Conservation (phyloP, 2,329 filamentous ascomycete genomes). For the Fusarium sp. region DNA sequence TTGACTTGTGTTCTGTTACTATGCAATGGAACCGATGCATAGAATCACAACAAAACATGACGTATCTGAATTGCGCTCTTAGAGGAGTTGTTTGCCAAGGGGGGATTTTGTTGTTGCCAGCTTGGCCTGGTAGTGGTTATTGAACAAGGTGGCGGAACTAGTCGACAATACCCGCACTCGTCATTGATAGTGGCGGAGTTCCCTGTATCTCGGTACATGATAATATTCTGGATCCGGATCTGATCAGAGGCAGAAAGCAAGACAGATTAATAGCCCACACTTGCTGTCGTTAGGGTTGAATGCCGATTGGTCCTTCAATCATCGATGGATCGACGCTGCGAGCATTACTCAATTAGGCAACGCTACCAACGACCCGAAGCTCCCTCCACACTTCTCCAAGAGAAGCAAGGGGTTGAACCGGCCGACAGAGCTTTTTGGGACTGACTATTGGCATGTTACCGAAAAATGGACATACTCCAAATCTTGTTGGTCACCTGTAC, state of each 20-base stretch:
- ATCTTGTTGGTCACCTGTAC: not conserved
- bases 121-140: not conserved
- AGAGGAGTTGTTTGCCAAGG: not conserved
- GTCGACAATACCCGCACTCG: not conserved
- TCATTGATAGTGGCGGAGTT: not conserved
- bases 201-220: not conserved
- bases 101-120: fast-evolving
- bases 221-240: fast-evolving
- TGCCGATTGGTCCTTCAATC: not conserved
- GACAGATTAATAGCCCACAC: not conserved
- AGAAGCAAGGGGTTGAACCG: not conserved
- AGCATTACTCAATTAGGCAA: not conserved
- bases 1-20: not conserved
- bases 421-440: not conserved
- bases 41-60: not conserved
- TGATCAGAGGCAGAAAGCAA: fast-evolving
- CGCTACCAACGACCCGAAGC: not conserved
- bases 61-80: not conserved
- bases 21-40: not conserved
- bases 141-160: not conserved
- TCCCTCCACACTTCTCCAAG: not conserved
- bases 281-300: not conserved
- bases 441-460: not conserved
- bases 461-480: not conserved
- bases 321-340: not conserved